These are phyloP conservation scores for Gloeopeniophorella convolvens DNA, from an alignment of 768 basidiomycete species.

Conservation along the genomic window DNA sequence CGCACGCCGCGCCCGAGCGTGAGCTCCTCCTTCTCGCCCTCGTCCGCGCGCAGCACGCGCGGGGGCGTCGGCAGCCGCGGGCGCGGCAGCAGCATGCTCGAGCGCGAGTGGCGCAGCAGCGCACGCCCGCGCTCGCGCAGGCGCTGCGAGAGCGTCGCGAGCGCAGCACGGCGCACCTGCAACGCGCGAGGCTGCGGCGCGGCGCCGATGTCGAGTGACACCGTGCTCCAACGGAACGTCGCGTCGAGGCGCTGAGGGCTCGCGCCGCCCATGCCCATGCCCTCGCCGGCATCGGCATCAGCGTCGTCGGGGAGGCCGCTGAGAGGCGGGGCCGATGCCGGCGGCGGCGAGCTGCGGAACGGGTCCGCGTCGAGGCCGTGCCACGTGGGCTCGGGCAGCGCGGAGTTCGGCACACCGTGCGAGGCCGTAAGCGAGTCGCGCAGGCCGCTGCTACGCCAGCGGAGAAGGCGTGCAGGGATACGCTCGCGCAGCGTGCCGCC, in stretches of 20 bases:
- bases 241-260: conserved; percentile 8
- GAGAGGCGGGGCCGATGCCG: conserved; percentile 1
- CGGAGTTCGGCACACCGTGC: background rate
- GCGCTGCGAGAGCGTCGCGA: conserved; percentile 5
- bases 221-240: conserved; percentile 21
- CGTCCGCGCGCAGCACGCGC: background rate
- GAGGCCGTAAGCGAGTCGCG: background rate
- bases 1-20: conserved; percentile 12
- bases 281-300: background rate
- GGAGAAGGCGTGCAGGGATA: conserved; percentile 7
- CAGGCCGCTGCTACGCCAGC: conserved; percentile 1
- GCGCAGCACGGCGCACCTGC: background rate
- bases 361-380: conserved; percentile 16
- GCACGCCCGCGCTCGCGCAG: conserved; percentile 14
- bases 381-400: conserved; percentile 15
- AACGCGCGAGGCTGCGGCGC: background rate
- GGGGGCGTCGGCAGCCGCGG: background rate
- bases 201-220: conserved; percentile 5
- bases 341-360: conserved; percentile 14
- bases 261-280: background rate
- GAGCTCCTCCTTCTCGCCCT: background rate
- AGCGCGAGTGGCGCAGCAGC: conserved; percentile 17
- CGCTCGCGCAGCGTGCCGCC: background rate
- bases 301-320: too few species aligned
- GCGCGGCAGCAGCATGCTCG: conserved; percentile 3